Conservation (phyloP, 1,284 basidiomycete genomes). For the Trametes sp. region DNA sequence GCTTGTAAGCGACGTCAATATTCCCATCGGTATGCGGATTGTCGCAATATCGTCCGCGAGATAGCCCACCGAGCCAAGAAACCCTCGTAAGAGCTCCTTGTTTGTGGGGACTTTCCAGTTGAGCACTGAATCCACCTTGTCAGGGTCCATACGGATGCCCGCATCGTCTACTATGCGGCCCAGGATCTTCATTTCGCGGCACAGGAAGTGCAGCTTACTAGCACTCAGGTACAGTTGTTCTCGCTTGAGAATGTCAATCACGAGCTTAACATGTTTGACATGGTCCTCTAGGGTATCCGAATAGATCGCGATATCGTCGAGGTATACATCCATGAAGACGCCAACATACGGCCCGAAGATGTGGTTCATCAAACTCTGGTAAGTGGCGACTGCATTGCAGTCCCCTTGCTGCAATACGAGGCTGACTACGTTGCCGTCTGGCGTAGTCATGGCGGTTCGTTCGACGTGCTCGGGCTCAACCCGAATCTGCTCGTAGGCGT, state of each 20-base stretch:
- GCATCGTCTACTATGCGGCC: conserved; percentile 42
- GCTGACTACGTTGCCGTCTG: conserved; percentile 43
- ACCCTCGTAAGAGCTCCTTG: conserved; percentile 29
- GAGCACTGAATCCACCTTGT: conserved; percentile 40
- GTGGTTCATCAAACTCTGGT: conserved; percentile 45
- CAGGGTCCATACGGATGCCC: conserved; percentile 42
- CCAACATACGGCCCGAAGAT: conserved; percentile 41
- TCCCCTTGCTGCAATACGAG: conserved; percentile 43
- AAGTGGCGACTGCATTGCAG: conserved; percentile 46
- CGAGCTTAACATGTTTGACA: conserved; percentile 31
- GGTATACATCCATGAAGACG: conserved; percentile 24
- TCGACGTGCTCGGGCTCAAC: no score
- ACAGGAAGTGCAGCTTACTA: conserved; percentile 42
- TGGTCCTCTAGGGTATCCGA: conserved; percentile 39
- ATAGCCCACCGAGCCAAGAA: conserved; percentile 32
- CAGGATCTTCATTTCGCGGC: conserved; percentile 36
- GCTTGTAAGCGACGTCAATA: conserved; percentile 26
- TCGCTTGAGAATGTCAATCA: conserved; percentile 33
- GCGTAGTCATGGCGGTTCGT: conserved; percentile 26
- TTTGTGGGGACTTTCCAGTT: conserved; percentile 43
- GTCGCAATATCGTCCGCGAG: no score
- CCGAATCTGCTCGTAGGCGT: no score
- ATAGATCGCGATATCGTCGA: conserved; percentile 44
- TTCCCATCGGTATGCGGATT: conserved; percentile 35
- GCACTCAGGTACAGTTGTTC: conserved; percentile 38